These are phyloP conservation scores for Fraxinus anomala DNA, from an alignment of 257 asterid species.

Conservation along the genomic window DNA sequence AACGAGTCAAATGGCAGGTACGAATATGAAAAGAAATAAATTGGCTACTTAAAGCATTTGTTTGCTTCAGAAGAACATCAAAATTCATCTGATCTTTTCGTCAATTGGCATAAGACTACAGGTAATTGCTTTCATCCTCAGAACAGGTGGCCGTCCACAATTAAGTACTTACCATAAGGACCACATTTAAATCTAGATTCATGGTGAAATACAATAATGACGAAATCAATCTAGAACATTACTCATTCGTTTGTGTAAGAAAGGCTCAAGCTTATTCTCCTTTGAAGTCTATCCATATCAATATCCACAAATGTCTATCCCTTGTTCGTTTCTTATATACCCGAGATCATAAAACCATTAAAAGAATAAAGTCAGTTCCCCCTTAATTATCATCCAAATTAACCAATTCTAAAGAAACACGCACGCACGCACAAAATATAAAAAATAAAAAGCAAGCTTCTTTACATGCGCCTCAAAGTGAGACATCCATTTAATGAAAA, in stretches of 20 bases:
- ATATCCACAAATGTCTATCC: neutral
- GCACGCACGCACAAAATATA: too few relatives aligned
- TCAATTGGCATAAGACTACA: neutral
- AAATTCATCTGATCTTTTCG: neutral
- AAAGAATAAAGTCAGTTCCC: neutral
- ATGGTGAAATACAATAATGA: constrained; percentile 5
- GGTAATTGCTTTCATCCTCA: neutral
- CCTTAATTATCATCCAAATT: neutral
- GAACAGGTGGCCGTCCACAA: neutral
- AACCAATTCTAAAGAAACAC: neutral
- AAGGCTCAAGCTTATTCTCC: neutral
- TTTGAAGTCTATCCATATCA: constrained; percentile 1
- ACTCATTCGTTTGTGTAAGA: neutral
- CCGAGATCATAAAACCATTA: constrained; percentile 5
- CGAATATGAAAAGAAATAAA: neutral
- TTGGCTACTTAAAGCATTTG: neutral
- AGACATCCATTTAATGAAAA: too few relatives aligned
- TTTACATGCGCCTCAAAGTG: neutral
- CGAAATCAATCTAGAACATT: neutral
- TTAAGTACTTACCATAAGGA: neutral
- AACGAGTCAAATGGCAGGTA: neutral
- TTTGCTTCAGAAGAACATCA: neutral
- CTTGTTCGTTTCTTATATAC: neutral
- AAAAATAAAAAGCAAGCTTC: neutral
- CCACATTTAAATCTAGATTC: neutral